These are phyloP conservation scores for Cystofilobasidium ferigula DNA, from an alignment of 768 basidiomycete species.

Conservation along the genomic window DNA sequence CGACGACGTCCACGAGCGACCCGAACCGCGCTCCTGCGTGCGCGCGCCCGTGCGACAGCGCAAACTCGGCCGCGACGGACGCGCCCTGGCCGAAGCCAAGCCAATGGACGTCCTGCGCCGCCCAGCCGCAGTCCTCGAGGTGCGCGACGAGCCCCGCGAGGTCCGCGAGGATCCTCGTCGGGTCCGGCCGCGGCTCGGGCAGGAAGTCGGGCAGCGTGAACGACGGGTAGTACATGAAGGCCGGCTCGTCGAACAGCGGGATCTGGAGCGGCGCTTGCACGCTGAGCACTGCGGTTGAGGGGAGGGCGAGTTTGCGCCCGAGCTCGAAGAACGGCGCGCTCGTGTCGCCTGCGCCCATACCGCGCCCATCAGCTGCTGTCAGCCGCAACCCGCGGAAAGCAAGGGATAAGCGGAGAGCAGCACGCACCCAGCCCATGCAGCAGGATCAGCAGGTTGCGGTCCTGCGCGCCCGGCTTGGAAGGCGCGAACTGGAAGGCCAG, in stretches of 20 bases:
- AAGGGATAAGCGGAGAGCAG: background rate
- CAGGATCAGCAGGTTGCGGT: conserved; percentile 72
- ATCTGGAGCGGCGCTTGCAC: conserved; percentile 64
- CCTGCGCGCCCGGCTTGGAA: conserved; percentile 63
- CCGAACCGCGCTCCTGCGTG: conserved; percentile 42
- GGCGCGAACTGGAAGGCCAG: conserved; percentile 53
- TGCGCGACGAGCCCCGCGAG: conserved; percentile 49
- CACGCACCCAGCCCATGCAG: conserved; percentile 71
- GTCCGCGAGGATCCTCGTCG: conserved; percentile 53
- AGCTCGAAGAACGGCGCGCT: conserved; percentile 64
- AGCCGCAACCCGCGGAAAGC: background rate
- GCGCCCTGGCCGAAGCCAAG: conserved; percentile 87
- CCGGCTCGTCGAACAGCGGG: conserved; percentile 22
- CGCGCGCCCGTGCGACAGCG: conserved; percentile 40
- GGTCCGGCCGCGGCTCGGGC: conserved; percentile 49
- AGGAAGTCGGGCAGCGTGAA: conserved; percentile 26
- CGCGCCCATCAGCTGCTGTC: background rate
- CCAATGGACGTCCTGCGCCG: conserved; percentile 58
- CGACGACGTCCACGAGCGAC: conserved; percentile 58
- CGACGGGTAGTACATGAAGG: conserved; percentile 24
- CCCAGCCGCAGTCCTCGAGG: conserved; percentile 56
- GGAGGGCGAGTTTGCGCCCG: conserved; percentile 63
- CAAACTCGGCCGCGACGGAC: conserved; percentile 59
- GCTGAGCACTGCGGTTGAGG: conserved; percentile 76
- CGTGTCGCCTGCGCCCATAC: conserved; percentile 57